Evolutionary conservation across 805 yeast genomes (phyloP), one percentile per base, ranked within the genome.

Genomic region (Candida coquimbonensis): DNA sequence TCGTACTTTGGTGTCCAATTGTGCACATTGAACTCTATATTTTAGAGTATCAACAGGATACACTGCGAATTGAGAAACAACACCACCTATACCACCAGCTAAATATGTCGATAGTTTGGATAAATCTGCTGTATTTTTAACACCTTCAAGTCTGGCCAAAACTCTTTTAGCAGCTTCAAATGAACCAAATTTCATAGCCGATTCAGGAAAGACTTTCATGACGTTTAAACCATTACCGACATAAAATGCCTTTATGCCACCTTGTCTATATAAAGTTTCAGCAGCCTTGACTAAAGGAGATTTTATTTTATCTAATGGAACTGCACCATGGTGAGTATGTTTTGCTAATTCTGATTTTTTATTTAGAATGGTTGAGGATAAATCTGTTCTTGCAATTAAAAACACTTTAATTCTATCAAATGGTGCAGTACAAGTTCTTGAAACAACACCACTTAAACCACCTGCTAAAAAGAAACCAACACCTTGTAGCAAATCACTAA

Each of bases 81-180:
- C 95, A 60, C 99, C 99, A 37, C 97, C 99, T 38, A 93, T 62
- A 41, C 99, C 99, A 66, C 99, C 99, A 24, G 96, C 89, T 31
- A 87, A 63, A 60, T 89, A 93, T 0, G 96, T 89, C 1, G 97
- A 77, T 2, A 77, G 59, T 51, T 81, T 80, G 0, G 96, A 85
- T 45, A 91, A 66, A 38, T 86, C 77, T 1, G 83, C 64, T 2
- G 83, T 75, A 58, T 84, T 90, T 12, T 73, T 72, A 7, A 80
- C 81, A 13, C 95, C 95, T 64, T 88, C 96, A 8, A 90, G 48
- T 26, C 68, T 62, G 19, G 95, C 83, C 58, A 93, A 69, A 27
- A 83, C 59, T 46, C 85, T 72, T 58, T 93, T 93, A 0, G 90
- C 82, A 6, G 88, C 76, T 63, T 91, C 99, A 63, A 93, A 91